Base-by-base conservation (phyloP, 805 yeast species). In the Teunomyces funiuensis region DNA sequence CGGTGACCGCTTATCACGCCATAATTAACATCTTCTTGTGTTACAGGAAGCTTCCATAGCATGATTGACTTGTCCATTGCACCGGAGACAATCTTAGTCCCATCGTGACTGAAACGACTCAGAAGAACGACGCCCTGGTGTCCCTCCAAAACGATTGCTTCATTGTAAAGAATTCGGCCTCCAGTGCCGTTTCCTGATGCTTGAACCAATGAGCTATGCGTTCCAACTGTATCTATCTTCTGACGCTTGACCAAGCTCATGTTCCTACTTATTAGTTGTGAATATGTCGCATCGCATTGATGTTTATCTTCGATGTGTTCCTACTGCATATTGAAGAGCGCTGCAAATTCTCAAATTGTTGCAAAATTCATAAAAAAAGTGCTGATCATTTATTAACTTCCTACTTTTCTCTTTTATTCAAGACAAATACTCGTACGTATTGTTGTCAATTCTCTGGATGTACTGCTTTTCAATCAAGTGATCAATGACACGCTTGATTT, bases 401-500 rank as follows among this genome's bases (percentile, higher is more conserved):
- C n/a, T n/a, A n/a, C n/a, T n/a, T n/a, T n/a, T n/a, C n/a, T n/a
- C n/a, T n/a, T n/a, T n/a, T 19, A 17, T 28, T 45, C 53, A 89
- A 28, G 97, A 95, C 49, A 90, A 66, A 58, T 91, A 91, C 55
- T 84, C 85, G 56, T 88, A 89, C 23, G 83, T 75, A 52, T 80
- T 82, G 40, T 82, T 83, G 31, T 80, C 86, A 44, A 82, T 74
- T 60, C 99, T 81, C 53, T 82, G 82, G 47, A 91, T 65, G 60
- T 88, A 91, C 54, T 88, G 95, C 61, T 82, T 82, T 47, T 90
- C 97, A 37, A 91, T 85, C 59, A 91, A 77, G 34, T 74, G 76
- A 57, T 88, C 96, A 46, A 91, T 86, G 25, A 90, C 88, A 55
- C 82, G 79, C 69, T 91, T 91, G 55, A 91, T 84, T 57, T 89